These are phyloP conservation scores for Aspergillus ochraceus DNA, from an alignment of 2,329 filamentous ascomycete species.

Conservation along the genomic window DNA sequence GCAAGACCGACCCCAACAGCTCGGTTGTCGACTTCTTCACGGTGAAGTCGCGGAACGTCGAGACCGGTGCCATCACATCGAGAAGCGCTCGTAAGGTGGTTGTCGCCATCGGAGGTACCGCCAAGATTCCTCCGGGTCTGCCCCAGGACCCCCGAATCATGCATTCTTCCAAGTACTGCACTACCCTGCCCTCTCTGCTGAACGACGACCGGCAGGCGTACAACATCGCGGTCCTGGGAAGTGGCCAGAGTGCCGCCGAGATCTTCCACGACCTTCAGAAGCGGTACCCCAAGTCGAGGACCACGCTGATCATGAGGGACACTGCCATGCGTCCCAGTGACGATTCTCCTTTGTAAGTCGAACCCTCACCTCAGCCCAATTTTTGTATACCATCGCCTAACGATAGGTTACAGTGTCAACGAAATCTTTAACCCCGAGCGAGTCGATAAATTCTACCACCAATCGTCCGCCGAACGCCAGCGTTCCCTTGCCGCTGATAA, in stretches of 20 bases:
- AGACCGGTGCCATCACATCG: slow-evolving; percentile 43
- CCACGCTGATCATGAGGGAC: slow-evolving; percentile 76
- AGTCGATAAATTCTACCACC: slow-evolving; percentile 73
- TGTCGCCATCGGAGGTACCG: slow-evolving; percentile 66
- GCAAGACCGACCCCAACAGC: slow-evolving; percentile 47
- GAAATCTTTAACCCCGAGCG: slow-evolving; percentile 91
- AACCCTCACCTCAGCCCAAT: neutral
- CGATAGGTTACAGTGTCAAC: slow-evolving; percentile 70
- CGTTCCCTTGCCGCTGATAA: slow-evolving; percentile 67
- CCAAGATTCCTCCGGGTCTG: slow-evolving; percentile 69
- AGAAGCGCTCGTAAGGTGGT: slow-evolving; percentile 55
- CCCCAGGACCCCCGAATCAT: slow-evolving; percentile 71
- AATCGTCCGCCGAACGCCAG: slow-evolving; percentile 62
- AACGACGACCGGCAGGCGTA: slow-evolving; percentile 51
- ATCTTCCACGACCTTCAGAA: slow-evolving; percentile 87
- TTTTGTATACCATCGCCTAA: slow-evolving; percentile 7
- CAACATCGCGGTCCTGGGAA: slow-evolving; percentile 80
- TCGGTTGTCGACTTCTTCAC: slow-evolving; percentile 64
- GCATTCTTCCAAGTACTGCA: slow-evolving; percentile 84
- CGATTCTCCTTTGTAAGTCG: slow-evolving; percentile 85
- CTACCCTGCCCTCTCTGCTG: slow-evolving; percentile 37
- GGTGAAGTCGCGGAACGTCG: slow-evolving; percentile 64
- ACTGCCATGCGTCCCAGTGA: slow-evolving; percentile 86
- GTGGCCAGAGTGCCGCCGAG: slow-evolving; percentile 90
- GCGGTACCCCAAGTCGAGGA: slow-evolving; percentile 78